Evolutionary conservation across 2,329 filamentous ascomycete species (phyloP).

Genomic region (Paraphoma sp.): DNA sequence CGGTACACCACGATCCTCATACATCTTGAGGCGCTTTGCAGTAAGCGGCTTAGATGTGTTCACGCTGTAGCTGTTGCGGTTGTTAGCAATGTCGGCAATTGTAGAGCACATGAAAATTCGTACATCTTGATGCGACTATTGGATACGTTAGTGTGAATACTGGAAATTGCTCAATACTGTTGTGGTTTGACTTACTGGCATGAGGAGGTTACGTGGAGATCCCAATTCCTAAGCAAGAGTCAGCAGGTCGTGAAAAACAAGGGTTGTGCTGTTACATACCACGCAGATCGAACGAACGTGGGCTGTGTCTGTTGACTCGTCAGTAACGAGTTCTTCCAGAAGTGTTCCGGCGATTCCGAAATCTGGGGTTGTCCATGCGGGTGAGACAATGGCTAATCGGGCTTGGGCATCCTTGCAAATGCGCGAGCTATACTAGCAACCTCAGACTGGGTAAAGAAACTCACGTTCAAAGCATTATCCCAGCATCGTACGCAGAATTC

Average conservation of each 20-base stretch:
- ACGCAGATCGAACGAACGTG: slow-evolving; percentile 51
- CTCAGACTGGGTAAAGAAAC: slow-evolving; percentile 24
- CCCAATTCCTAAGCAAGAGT: slow-evolving; percentile 65
- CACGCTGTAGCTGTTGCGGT: slow-evolving; percentile 64
- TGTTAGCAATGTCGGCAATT: neutral
- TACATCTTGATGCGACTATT: slow-evolving; percentile 51
- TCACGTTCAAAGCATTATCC: slow-evolving; percentile 54
- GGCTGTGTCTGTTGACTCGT: slow-evolving; percentile 48
- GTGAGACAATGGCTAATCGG: neutral
- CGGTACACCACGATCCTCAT: slow-evolving; percentile 57
- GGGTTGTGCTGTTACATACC: slow-evolving; percentile 34
- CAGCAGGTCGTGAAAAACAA: slow-evolving; percentile 8
- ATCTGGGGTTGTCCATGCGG: slow-evolving; percentile 1
- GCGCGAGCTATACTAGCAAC: neutral
- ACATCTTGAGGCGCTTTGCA: slow-evolving; percentile 56
- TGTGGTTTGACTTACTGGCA: slow-evolving; percentile 54
- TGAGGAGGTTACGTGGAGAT: slow-evolving; percentile 68
- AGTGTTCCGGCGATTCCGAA: neutral
- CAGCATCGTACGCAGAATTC: slow-evolving; percentile 54
- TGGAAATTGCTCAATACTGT: neutral
- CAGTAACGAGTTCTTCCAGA: slow-evolving; percentile 13
- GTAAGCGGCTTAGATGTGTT: slow-evolving; percentile 61
- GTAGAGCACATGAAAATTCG: neutral
- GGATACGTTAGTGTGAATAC: slow-evolving; percentile 10
- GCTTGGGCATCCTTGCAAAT: neutral